These are phyloP conservation scores for Elaeis oleifera DNA, from an alignment of 202 grass and related monocot species.

Conservation along the genomic window DNA sequence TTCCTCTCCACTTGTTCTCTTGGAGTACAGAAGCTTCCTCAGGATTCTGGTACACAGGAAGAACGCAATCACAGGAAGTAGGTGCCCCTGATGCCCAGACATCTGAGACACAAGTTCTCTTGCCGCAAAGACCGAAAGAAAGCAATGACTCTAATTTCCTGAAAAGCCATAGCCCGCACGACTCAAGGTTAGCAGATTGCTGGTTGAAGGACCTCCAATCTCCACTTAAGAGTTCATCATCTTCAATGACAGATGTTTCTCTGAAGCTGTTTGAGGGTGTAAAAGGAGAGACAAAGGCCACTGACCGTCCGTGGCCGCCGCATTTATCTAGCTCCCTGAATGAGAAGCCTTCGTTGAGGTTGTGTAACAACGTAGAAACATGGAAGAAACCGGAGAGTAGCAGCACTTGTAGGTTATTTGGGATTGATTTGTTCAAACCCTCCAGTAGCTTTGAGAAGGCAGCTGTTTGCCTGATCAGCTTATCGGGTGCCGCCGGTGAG, in stretches of 20 bases:
- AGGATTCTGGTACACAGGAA: conserved; percentile 62
- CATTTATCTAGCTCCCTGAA: conserved; percentile 30
- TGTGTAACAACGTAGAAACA: conserved; percentile 23
- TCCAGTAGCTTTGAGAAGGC: conserved; percentile 7
- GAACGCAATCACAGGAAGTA: conserved; percentile 51
- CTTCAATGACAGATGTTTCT: conserved; percentile 45
- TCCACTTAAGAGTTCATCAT: conserved; percentile 27
- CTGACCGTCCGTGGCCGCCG: conserved; percentile 29
- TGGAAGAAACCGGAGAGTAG: conserved; percentile 30
- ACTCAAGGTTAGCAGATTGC: conserved; percentile 34
- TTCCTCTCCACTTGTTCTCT: neutral
- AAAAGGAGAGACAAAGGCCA: conserved; percentile 20
- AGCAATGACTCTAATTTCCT: conserved; percentile 24
- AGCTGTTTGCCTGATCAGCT: neutral
- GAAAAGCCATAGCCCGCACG: conserved; percentile 41
- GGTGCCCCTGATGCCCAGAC: conserved; percentile 32
- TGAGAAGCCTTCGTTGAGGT: conserved; percentile 35
- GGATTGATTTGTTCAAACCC: conserved; percentile 48
- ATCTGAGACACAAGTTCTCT: conserved; percentile 45
- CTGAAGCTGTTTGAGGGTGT: conserved; percentile 39
- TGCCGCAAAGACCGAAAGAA: conserved; percentile 27
- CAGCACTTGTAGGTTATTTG: conserved; percentile 53
- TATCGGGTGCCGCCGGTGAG: neutral
- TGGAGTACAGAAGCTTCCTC: conserved; percentile 36
- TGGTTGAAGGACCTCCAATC: conserved; percentile 55